These are phyloP conservation scores for Fusarium gaditjirri DNA, from an alignment of 2,329 filamentous ascomycete species.

Conservation along the genomic window DNA sequence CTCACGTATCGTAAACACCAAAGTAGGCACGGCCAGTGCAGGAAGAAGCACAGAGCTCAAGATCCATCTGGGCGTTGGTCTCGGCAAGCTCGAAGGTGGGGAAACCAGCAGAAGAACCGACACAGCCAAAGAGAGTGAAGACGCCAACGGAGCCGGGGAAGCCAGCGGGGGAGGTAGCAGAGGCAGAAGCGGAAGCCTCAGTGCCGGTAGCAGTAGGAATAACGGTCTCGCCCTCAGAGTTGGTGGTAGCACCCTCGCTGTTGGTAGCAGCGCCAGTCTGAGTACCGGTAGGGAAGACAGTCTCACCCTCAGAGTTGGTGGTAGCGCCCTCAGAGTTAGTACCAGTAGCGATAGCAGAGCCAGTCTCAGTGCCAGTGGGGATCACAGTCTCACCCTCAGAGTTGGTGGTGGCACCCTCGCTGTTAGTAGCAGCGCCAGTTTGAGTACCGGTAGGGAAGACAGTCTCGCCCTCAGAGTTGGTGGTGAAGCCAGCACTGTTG, in stretches of 20 bases:
- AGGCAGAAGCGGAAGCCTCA: slow-evolving; percentile 40
- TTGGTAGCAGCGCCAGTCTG: background rate
- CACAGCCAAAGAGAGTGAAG: slow-evolving; percentile 44
- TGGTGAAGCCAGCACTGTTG: slow-evolving; percentile 29
- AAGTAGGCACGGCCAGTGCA: slow-evolving; percentile 42
- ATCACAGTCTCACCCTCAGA: slow-evolving; percentile 7
- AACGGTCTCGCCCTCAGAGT: background rate
- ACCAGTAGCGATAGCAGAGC: background rate
- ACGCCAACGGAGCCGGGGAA: slow-evolving; percentile 31
- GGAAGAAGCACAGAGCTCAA: slow-evolving; percentile 41
- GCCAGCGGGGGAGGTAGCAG: slow-evolving; percentile 19
- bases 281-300: slow-evolving; percentile 33
- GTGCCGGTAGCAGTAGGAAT: slow-evolving; percentile 28
- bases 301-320: slow-evolving; percentile 19
- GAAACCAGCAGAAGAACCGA: slow-evolving; percentile 32
- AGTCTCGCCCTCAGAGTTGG: slow-evolving; percentile 22
- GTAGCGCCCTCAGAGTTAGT: slow-evolving; percentile 6
- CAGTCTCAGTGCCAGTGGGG: background rate
- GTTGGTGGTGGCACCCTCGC: slow-evolving; percentile 8
- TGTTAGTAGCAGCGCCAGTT: slow-evolving; percentile 6
- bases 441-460: slow-evolving; percentile 30
- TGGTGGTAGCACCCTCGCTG: background rate
- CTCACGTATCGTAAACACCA: slow-evolving; percentile 43
- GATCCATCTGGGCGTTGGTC: slow-evolving; percentile 25
- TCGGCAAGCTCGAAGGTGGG: slow-evolving; percentile 35